Percentiles rank a stretch among this genome's conserved stretches.
These are phyloP conservation scores for Lepidium aucheri DNA, from an alignment of 345 rosid species.

Conservation along the genomic window DNA sequence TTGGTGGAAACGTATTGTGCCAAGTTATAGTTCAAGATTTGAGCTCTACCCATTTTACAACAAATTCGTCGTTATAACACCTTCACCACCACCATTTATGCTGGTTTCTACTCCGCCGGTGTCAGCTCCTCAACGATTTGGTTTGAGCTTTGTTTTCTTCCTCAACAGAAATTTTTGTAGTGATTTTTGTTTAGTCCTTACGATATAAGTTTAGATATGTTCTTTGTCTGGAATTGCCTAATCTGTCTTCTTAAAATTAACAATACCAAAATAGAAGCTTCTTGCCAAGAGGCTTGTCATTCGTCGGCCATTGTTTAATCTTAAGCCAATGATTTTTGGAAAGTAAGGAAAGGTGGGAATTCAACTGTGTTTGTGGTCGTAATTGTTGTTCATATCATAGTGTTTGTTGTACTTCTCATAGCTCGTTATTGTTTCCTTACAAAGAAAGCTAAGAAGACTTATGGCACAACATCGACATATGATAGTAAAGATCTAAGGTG, in stretches of 20 bases:
- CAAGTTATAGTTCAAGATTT: slow-evolving; percentile 36
- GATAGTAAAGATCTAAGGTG: slow-evolving; percentile 20
- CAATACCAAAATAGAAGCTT: background rate
- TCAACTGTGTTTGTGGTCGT: slow-evolving; percentile 23
- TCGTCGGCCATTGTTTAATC: background rate
- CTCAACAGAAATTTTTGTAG: no score
- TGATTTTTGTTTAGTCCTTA: background rate
- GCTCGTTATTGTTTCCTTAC: no score
- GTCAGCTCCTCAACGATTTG: slow-evolving; percentile 1
- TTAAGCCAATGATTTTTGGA: background rate
- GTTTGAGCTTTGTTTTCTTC: slow-evolving; percentile 6
- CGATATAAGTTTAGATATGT: background rate
- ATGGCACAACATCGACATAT: slow-evolving; percentile 2
- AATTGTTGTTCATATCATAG: slow-evolving; percentile 24
- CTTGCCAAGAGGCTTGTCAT: background rate
- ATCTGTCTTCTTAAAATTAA: background rate
- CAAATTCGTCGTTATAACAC: background rate
- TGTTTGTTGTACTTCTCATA: slow-evolving; percentile 16
- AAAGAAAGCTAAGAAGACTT: no score
- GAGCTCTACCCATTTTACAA: slow-evolving; percentile 8
- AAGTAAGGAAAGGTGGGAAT: slow-evolving; percentile 20
- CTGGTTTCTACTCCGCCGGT: background rate
- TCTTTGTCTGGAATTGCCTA: background rate
- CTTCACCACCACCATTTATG: slow-evolving; percentile 3
- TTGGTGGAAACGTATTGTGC: slow-evolving; percentile 25